A percentile compares a stretch with the other conserved stretches of the same genome.
These are phyloP conservation scores for Xylariaceae sp. DNA, from an alignment of 2,329 filamentous ascomycete species.

Conservation along the genomic window DNA sequence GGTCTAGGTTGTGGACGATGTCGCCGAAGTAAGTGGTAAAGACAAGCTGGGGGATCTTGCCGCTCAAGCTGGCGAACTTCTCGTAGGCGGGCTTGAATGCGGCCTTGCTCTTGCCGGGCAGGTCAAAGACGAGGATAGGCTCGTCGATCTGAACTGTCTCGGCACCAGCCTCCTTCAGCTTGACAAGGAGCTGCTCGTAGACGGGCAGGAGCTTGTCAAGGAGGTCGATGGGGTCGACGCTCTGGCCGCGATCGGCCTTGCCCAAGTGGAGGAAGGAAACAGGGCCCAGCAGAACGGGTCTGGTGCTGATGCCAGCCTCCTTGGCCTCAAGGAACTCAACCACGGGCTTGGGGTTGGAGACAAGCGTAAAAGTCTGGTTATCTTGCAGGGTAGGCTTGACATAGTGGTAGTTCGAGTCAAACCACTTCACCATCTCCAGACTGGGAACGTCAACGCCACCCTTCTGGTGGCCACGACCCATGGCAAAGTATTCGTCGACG, in stretches of 20 bases:
- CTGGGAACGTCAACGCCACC: constrained; percentile 84
- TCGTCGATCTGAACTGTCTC: constrained; percentile 98
- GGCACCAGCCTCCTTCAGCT: constrained; percentile 94
- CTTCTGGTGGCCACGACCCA: constrained; percentile 98
- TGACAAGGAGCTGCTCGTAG: constrained; percentile 84
- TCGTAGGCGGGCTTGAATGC: constrained; percentile 98
- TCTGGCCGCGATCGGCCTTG: constrained; percentile 95
- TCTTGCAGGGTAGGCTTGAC: constrained; percentile 98
- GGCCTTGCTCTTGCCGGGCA: constrained; percentile 81
- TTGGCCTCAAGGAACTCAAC: constrained; percentile 94
- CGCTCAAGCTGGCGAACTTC: constrained; percentile 70
- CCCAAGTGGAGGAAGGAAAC: constrained; percentile 96
- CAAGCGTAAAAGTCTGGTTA: constrained; percentile 91
- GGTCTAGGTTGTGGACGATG: constrained; percentile 97
- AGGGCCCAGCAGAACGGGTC: constrained; percentile 89
- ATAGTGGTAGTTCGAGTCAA: constrained; percentile 99
- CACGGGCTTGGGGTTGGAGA: constrained; percentile 84
- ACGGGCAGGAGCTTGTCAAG: constrained; percentile 89
- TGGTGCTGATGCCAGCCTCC: constrained; percentile 86
- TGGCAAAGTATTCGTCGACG: constrained; percentile 98
- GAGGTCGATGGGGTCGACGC: constrained; percentile 86
- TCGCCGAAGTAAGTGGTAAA: constrained; percentile 99
- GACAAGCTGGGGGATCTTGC: constrained; percentile 77
- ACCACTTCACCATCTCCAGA: constrained; percentile 99
- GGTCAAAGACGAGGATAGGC: constrained; percentile 92